Evolutionary conservation across 257 asterid genomes (phyloP).

Genomic region (Echium plantagineum): DNA sequence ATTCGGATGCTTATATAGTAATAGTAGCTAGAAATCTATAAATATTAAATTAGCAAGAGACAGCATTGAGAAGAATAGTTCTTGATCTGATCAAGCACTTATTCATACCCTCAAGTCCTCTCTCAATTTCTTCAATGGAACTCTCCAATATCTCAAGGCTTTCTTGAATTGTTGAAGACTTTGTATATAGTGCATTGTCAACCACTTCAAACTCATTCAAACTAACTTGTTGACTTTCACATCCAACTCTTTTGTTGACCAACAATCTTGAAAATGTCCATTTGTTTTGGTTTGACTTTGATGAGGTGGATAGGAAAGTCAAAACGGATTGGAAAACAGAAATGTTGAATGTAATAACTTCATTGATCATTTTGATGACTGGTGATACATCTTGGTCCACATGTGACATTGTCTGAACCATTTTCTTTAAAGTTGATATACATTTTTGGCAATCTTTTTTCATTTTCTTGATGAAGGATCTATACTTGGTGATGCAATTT

Average conservation of each 20-base stretch:
- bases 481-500: constrained; percentile 10
- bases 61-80: constrained; percentile 14
- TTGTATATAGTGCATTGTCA: no score
- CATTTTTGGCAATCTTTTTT: constrained; percentile 16
- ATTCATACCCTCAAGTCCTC: constrained; percentile 17
- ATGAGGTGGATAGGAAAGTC: no score
- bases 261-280: no score
- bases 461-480: constrained; percentile 16
- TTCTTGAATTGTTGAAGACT: no score
- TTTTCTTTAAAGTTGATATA: constrained; percentile 12
- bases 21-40: not conserved
- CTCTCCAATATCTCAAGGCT: no score
- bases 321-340: constrained; percentile 9
- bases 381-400: constrained; percentile 11
- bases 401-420: constrained; percentile 7
- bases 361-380: constrained; percentile 11
- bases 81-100: constrained; percentile 24
- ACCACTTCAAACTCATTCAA: no score
- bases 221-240: no score
- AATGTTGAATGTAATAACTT: constrained; percentile 12
- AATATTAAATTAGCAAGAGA: constrained; percentile 12
- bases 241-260: no score
- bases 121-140: constrained; percentile 13
- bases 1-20: constrained; percentile 7
- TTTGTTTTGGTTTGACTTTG: no score